These are phyloP conservation scores for Begonia fuchsioides DNA, from an alignment of 306 rosid species.

Conservation along the genomic window DNA sequence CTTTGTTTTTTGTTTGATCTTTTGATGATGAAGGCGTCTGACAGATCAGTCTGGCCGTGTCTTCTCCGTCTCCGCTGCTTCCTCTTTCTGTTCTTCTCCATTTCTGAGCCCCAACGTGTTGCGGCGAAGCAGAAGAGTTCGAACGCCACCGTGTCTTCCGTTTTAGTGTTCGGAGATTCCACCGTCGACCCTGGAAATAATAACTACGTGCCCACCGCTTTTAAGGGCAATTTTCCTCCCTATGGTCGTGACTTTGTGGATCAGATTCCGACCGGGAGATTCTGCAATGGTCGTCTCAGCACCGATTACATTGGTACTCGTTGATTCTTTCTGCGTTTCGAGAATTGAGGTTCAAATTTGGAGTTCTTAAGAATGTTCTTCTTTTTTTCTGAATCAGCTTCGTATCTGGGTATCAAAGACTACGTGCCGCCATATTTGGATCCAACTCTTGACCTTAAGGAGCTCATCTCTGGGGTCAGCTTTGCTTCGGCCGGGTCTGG, in stretches of 20 bases:
- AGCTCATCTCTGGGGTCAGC: slow-evolving; percentile 50
- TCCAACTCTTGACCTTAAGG: slow-evolving; percentile 26
- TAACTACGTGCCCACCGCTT: slow-evolving; percentile 37
- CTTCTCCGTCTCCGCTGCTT: too few species aligned
- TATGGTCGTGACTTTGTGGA: slow-evolving; percentile 52
- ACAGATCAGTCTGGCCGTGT: too few species aligned
- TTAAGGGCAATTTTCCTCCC: slow-evolving; percentile 60
- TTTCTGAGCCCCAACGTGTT: too few species aligned
- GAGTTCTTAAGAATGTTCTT: background rate
- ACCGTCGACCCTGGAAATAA: slow-evolving; percentile 80
- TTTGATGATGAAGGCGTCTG: too few species aligned
- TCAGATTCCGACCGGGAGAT: slow-evolving; percentile 55
- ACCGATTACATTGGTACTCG: slow-evolving; percentile 55
- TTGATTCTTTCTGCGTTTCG: background rate
- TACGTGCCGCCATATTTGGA: slow-evolving; percentile 58
- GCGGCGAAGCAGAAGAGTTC: too few species aligned
- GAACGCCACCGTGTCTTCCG: too few species aligned
- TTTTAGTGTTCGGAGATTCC: slow-evolving; percentile 61
- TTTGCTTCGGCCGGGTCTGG: slow-evolving; percentile 80
- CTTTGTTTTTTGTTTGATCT: too few species aligned
- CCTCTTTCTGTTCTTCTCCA: too few species aligned
- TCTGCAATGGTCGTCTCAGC: slow-evolving; percentile 55
- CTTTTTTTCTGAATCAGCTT: slow-evolving; percentile 19
- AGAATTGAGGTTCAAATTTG: too few species aligned
- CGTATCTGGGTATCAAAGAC: slow-evolving; percentile 45